Percentiles rank a stretch among this genome's conserved stretches.
These are phyloP conservation scores for Saprolegnia parasitica DNA, from an alignment of 352 stramenopile genomes.

Conservation along the genomic window DNA sequence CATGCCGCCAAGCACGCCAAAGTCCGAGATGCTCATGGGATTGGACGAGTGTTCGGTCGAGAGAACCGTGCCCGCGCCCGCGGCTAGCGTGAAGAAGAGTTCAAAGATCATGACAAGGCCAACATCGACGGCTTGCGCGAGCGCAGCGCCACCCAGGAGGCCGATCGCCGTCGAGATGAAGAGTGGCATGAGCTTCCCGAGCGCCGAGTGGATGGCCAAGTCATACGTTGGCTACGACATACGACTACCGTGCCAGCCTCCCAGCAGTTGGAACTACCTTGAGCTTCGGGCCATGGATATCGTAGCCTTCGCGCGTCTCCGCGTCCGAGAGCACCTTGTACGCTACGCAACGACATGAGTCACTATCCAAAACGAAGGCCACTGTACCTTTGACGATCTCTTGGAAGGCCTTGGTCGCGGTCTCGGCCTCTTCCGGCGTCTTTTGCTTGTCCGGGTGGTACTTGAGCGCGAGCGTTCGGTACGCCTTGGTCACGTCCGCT, in stretches of 20 bases:
- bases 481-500: slow-evolving; percentile 27
- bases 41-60: slow-evolving; percentile 4
- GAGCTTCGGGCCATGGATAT: slow-evolving; percentile 24
- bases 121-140: slow-evolving; percentile 16
- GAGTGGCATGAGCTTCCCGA: slow-evolving; percentile 20
- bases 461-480: slow-evolving; percentile 26
- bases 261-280: slow-evolving; percentile 9
- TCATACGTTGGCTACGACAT: slow-evolving; percentile 28
- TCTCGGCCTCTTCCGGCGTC: slow-evolving; percentile 10
- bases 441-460: slow-evolving; percentile 30
- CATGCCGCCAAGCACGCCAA: slow-evolving; percentile 21
- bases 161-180: slow-evolving; percentile 10
- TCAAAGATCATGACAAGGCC: slow-evolving; percentile 23
- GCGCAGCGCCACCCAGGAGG: background rate
- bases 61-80: background rate
- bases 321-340: slow-evolving; percentile 25
- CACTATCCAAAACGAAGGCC: background rate
- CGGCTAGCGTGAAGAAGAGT: slow-evolving; percentile 15
- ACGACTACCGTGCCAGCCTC: background rate
- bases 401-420: slow-evolving; percentile 26
- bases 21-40: slow-evolving; percentile 22
- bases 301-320: slow-evolving; percentile 18
- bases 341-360: slow-evolving; percentile 7
- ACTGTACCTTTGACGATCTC: slow-evolving; percentile 25
- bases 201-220: slow-evolving; percentile 20